These are phyloP conservation scores for Aureoboletus auriporus DNA, from an alignment of 768 basidiomycete genomes.

Conservation along the genomic window DNA sequence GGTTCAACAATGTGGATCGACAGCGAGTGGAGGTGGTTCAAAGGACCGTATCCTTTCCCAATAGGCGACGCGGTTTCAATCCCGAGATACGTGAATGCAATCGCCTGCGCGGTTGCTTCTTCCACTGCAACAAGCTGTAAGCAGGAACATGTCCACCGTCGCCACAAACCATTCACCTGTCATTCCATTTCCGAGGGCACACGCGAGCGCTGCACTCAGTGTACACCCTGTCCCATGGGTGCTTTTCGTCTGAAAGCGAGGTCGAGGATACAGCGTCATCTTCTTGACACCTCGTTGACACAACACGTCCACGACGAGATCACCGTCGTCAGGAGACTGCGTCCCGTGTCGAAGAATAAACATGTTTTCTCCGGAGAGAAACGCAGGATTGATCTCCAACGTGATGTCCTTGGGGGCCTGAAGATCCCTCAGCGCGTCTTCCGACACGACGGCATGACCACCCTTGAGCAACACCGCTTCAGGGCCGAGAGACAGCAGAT, in stretches of 20 bases:
- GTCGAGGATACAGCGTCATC: slow-evolving; percentile 53
- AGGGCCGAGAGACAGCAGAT: slow-evolving; percentile 46
- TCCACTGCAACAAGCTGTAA: slow-evolving; percentile 35
- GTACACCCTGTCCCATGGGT: slow-evolving; percentile 96
- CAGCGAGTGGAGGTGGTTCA: slow-evolving; percentile 79
- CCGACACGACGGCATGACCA: slow-evolving; percentile 58
- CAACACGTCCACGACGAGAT: slow-evolving; percentile 64
- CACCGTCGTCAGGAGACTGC: not conserved
- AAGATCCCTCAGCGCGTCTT: slow-evolving; percentile 41
- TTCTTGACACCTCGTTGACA: slow-evolving; percentile 32
- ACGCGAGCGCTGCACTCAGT: slow-evolving; percentile 77
- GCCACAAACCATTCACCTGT: slow-evolving; percentile 31
- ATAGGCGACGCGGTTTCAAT: slow-evolving; percentile 66
- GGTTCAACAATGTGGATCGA: slow-evolving; percentile 44
- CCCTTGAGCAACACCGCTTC: slow-evolving; percentile 78
- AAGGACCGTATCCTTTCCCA: slow-evolving; percentile 76
- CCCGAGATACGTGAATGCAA: slow-evolving; percentile 67
- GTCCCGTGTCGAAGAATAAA: slow-evolving; percentile 46
- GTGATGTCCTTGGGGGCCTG: slow-evolving; percentile 21
- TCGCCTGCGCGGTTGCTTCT: slow-evolving; percentile 58
- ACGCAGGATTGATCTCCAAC: slow-evolving; percentile 41
- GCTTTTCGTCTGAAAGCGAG: slow-evolving; percentile 59
- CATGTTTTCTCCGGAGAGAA: slow-evolving; percentile 52
- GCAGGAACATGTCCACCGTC: no score
- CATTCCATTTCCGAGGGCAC: slow-evolving; percentile 49